Base-by-base conservation (phyloP, 78 protist genomes). In the Acrasis kona region DNA sequence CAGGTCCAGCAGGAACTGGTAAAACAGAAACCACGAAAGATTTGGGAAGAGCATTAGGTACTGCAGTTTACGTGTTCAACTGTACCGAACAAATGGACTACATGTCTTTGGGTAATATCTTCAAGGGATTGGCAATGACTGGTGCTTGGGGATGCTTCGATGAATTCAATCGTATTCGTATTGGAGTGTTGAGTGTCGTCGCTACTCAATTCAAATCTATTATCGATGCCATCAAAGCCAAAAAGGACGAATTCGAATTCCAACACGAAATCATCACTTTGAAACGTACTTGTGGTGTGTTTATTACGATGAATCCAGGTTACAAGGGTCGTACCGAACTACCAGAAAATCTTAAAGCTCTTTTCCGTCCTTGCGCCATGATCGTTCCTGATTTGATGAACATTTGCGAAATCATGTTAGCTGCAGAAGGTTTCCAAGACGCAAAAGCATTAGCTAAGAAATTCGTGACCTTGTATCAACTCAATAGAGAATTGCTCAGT, bases 251-350 rank as follows among this genome's bases (percentile, higher is more conserved):
- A 29, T 88, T 90, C 71, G 37, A 10, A 5, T 76, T 90, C 77
- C 31, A 36, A 75, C 89, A 61, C 42, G 87, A 72, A n/a, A 65
- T 42, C 28, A 79, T 82, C 70, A 0, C 35, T 1, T 61, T 87
- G 28, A 39, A 79, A 57, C 40, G 79, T 34, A 39, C 61, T 9
- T 77, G 71, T 70, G 96, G 89, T 39, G 50, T 82, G 69, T 87
- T 85, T 77, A 87, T 89, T 73, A 89, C 93, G 2, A 92, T 92
- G 96, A 92, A 92, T 65, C 96, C 93, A n/a, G 94, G 93, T 73
- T 89, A 92, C 61, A 91, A 87, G 10, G 94, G 94, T 10, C 83
- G 94, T 27, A 84, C 94, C 29, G 94, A 91, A 72, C 84, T 93
- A 5, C 97, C 97, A 30, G 97, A 93, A 70, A 91, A 87, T 80